phyloP scores from a whole-genome alignment of 2,329 filamentous ascomycete genomes.

The Aspergillus bombycis region DNA sequence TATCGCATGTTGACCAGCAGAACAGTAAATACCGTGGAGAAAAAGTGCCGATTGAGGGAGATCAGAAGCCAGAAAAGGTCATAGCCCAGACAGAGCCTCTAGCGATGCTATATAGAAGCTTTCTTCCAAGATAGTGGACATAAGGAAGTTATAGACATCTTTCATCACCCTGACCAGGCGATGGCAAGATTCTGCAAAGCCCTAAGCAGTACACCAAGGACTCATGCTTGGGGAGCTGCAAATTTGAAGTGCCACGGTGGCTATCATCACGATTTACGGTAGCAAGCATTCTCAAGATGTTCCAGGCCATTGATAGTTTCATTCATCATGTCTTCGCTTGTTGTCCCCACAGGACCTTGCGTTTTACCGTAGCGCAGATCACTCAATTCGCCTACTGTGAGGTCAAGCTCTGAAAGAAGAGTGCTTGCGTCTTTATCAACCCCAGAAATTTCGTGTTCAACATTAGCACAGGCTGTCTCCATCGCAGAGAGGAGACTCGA shows the following conservation, averaged over 20 bases:
- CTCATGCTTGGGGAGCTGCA: background rate
- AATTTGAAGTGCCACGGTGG: no score
- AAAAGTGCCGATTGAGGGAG: background rate
- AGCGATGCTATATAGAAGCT: background rate
- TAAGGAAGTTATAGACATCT: background rate
- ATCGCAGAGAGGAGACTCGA: constrained; percentile 69
- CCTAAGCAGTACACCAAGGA: background rate
- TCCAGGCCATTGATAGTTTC: constrained; percentile 70
- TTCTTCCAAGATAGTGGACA: no score
- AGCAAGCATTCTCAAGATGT: constrained; percentile 66
- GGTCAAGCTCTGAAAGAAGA: constrained; percentile 64
- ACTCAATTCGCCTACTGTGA: constrained; percentile 73
- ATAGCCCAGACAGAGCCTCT: background rate
- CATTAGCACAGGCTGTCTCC: constrained; percentile 64
- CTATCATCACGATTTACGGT: constrained; percentile 27
- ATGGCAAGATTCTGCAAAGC: background rate
- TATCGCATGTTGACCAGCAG: background rate
- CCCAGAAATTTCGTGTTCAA: constrained; percentile 69
- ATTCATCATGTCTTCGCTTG: constrained; percentile 60
- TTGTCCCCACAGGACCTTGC: constrained; percentile 52
- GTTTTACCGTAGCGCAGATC: constrained; percentile 81
- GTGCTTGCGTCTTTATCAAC: constrained; percentile 67
- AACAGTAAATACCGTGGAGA: background rate
- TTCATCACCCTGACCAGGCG: background rate
- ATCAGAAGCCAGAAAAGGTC: background rate